Percentiles rank a stretch among this genome's conserved stretches.
phyloP scores from a whole-genome alignment of 805 yeast genomes.

The Sugiyamaella smithiae region DNA sequence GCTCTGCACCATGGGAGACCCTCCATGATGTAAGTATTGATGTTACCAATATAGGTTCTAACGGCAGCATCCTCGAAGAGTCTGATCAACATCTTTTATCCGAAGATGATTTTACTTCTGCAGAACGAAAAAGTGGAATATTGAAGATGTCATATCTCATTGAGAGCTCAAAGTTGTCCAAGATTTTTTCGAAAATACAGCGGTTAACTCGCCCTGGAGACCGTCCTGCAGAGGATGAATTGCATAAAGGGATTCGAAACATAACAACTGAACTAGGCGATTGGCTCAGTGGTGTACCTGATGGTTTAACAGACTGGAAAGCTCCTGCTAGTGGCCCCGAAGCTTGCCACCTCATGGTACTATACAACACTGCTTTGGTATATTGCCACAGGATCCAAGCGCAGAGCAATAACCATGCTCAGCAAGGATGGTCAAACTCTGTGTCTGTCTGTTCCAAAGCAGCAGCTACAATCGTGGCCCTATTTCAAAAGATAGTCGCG shows the following conservation, averaged over 20 bases:
- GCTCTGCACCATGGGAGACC: not conserved
- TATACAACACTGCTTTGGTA: not conserved
- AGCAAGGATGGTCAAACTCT: not conserved
- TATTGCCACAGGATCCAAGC: not conserved
- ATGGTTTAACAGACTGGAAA: not conserved
- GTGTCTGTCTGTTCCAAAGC: not conserved
- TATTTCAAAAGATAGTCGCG: not conserved
- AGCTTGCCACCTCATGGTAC: not conserved
- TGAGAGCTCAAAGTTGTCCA: not conserved
- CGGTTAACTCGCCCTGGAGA: too few species aligned
- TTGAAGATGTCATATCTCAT: not conserved
- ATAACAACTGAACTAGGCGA: too few species aligned
- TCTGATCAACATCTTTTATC: not conserved
- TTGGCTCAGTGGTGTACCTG: not conserved
- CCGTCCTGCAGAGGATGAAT: too few species aligned
- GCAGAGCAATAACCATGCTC: not conserved
- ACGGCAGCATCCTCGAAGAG: not conserved
- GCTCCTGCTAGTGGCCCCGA: not conserved
- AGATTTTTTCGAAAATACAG: too few species aligned
- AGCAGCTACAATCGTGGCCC: not conserved
- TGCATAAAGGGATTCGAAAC: too few species aligned
- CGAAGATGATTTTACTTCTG: not conserved
- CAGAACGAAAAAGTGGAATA: not conserved
- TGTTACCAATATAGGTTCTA: too few species aligned
- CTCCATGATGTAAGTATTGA: not conserved